Conservation (phyloP, 768 basidiomycete species). For the Mycena galopus region DNA sequence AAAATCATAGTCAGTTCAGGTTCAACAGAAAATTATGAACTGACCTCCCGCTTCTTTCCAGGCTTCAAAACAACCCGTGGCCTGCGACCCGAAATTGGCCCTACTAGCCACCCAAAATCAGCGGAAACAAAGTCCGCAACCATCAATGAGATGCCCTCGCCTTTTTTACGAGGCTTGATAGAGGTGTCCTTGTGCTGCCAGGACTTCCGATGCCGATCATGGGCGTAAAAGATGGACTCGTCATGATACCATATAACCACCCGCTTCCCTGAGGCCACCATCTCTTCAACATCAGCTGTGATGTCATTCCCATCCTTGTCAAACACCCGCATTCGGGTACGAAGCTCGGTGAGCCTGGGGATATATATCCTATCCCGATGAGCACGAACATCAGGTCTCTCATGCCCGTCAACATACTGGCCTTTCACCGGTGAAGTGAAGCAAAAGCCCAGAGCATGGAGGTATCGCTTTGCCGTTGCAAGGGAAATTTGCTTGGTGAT, state of each 20-base stretch:
- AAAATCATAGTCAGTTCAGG: no score
- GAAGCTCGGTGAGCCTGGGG: constrained; percentile 12
- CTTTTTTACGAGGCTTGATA: constrained; percentile 38
- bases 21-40: no score
- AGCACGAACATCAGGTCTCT: not conserved
- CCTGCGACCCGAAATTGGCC: no score
- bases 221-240: constrained; percentile 46
- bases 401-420: not conserved
- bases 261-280: not conserved
- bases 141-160: constrained; percentile 43
- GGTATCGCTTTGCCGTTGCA: not conserved
- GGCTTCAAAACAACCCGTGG: no score
- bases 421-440: not conserved
- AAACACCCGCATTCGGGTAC: not conserved
- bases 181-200: constrained; percentile 34
- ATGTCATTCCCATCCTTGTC: not conserved
- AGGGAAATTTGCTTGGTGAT: not conserved
- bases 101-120: no score
- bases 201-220: constrained; percentile 32
- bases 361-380: constrained; percentile 36
- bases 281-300: not conserved
- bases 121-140: constrained; percentile 35
- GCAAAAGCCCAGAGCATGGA: not conserved
- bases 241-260: constrained; percentile 35
- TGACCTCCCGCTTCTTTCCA: no score